Percentiles rank a stretch among this genome's conserved stretches.
Evolutionary conservation across 441 rosid species (phyloP).

Genomic region (Theobroma grandiflorum): DNA sequence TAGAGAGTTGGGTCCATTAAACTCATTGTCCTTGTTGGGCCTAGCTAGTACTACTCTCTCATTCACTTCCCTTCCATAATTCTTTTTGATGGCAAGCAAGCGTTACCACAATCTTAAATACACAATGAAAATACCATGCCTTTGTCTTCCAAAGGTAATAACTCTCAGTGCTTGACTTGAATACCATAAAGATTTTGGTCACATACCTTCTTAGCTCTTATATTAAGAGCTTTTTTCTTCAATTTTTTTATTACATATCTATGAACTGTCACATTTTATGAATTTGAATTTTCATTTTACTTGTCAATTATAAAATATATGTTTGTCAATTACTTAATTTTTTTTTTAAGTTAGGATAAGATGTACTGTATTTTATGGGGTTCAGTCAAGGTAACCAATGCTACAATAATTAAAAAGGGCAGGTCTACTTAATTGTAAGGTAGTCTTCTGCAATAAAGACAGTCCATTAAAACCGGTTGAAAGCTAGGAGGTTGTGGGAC

Average conservation of each 20-base stretch:
- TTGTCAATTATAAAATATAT: background rate
- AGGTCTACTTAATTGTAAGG: background rate
- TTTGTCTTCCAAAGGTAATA: background rate
- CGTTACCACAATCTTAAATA: background rate
- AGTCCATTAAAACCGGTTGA: slow-evolving; percentile 16
- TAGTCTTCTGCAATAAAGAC: slow-evolving; percentile 23
- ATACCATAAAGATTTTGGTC: background rate
- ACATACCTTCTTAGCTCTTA: background rate
- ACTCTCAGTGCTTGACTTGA: background rate
- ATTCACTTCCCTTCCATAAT: background rate
- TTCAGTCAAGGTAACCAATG: background rate
- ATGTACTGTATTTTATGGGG: too few relatives aligned
- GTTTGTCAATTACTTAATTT: background rate
- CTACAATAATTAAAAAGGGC: background rate
- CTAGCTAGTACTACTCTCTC: background rate
- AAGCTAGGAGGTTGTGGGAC: slow-evolving; percentile 19
- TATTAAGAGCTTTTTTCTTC: background rate
- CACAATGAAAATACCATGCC: background rate
- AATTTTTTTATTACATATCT: background rate
- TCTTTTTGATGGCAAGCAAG: background rate
- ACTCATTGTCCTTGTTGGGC: background rate
- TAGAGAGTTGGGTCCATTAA: background rate
- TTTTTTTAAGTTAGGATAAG: too few relatives aligned
- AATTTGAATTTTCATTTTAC: background rate
- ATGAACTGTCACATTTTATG: background rate